Conservation (phyloP, 139 green algal species). For the Chlorella sp. region DNA sequence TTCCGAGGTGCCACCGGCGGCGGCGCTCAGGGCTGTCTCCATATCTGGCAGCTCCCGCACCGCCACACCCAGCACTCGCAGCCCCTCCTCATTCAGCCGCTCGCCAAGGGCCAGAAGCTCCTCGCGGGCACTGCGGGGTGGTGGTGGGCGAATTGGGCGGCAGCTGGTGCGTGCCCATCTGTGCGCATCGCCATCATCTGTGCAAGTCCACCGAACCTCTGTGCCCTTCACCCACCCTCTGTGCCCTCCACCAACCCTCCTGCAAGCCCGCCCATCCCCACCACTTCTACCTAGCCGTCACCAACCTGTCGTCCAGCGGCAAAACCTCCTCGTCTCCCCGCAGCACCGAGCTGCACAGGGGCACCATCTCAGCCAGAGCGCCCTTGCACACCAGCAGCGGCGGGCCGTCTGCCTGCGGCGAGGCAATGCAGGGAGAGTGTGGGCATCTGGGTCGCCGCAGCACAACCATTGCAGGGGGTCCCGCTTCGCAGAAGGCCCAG, state of each 20-base stretch:
- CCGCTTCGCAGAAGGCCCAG: too few species aligned
- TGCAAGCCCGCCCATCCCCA: too few species aligned
- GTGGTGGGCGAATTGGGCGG: background rate
- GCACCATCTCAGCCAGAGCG: slow-evolving; percentile 37
- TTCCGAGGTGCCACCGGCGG: too few species aligned
- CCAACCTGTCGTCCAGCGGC: slow-evolving; percentile 29
- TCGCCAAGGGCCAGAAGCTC: background rate
- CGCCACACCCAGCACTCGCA: slow-evolving; percentile 42
- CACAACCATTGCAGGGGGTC: too few species aligned
- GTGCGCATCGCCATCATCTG: too few species aligned
- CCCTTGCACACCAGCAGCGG: slow-evolving; percentile 48
- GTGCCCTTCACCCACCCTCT: too few species aligned
- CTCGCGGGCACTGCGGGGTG: background rate
- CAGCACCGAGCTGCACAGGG: slow-evolving; percentile 10
- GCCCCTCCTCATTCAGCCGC: slow-evolving; percentile 15
- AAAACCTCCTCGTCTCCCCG: background rate
- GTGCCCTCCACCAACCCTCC: too few species aligned
- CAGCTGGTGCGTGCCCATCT: background rate
- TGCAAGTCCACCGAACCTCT: too few species aligned
- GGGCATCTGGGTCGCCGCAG: background rate
- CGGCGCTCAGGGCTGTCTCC: background rate
- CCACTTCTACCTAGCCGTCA: too few species aligned
- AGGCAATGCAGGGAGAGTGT: background rate
- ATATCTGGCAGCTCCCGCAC: slow-evolving; percentile 8
- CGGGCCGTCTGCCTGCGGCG: background rate